These are phyloP conservation scores for Yamadazyma kanchanaburiensis DNA, from an alignment of 1,139 yeast genomes.

Conservation along the genomic window DNA sequence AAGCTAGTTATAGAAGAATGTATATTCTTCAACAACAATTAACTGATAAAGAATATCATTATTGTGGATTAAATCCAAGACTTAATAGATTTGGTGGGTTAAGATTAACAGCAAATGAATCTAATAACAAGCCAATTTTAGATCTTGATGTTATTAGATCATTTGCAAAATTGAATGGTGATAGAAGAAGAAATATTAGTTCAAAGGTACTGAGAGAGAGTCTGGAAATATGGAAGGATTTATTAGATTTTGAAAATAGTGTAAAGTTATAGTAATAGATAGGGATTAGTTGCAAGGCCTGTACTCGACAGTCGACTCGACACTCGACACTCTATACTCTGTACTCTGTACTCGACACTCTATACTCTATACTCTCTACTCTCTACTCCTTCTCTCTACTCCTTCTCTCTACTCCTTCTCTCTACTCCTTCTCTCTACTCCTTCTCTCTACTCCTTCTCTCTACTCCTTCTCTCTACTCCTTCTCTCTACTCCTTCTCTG, in stretches of 20 bases:
- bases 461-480: too few species aligned
- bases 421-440: too few species aligned
- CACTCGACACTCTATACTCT: too few species aligned
- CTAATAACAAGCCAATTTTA: constrained; percentile 52
- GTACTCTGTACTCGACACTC: too few species aligned
- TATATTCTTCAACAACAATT: constrained; percentile 87
- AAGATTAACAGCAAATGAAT: constrained; percentile 29
- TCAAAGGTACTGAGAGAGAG: constrained; percentile 54
- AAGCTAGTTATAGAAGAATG: constrained; percentile 72
- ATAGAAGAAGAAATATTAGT: constrained; percentile 50
- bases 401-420: too few species aligned
- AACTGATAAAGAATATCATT: constrained; percentile 68
- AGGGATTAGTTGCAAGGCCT: too few species aligned
- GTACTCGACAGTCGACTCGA: too few species aligned
- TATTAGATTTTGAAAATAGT: constrained; percentile 49
- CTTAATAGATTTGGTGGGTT: constrained; percentile 61
- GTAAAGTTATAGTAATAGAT: constrained; percentile 18
- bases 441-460: not conserved
- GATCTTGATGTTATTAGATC: constrained; percentile 55
- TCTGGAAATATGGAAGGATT: constrained; percentile 65
- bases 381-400: too few species aligned
- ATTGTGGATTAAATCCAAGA: constrained; percentile 79
- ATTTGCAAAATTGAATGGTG: constrained; percentile 55
- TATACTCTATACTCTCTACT: too few species aligned
- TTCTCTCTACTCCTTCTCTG: too few species aligned